Evolutionary conservation across 2,329 filamentous ascomycete genomes (phyloP).

Genomic region (Hymenoscyphus fructigenus): DNA sequence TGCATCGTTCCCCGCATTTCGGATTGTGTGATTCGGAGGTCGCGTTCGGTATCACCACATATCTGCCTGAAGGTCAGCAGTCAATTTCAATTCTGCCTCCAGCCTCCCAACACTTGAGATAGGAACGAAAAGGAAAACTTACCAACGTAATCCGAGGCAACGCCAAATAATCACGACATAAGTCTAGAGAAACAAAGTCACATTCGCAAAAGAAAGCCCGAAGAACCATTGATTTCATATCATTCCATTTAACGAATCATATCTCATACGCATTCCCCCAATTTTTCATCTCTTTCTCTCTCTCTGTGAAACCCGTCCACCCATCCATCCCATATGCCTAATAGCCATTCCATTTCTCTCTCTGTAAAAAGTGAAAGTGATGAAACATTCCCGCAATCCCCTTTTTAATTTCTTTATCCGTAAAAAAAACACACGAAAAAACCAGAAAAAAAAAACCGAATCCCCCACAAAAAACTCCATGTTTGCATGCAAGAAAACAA

Average conservation of each 20-base stretch:
- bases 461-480: background rate
- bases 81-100: no score
- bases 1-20: no score
- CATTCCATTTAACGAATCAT: constrained; percentile 2
- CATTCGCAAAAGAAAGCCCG: background rate
- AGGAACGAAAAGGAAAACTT: no score
- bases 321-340: background rate
- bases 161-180: no score
- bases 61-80: no score
- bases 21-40: no score
- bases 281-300: background rate
- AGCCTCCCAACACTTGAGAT: no score
- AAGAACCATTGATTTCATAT: background rate
- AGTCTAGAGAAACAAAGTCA: no score
- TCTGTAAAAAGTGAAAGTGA: background rate
- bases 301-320: background rate
- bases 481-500: background rate
- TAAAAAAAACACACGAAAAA: background rate
- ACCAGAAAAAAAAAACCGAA: background rate
- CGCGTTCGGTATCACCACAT: no score
- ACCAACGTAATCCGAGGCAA: no score
- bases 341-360: background rate
- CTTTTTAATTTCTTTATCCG: background rate
- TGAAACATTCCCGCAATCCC: background rate
- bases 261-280: background rate